Conservation (phyloP, 2,329 filamentous ascomycete species). For the Hypomyces rosellus region DNA sequence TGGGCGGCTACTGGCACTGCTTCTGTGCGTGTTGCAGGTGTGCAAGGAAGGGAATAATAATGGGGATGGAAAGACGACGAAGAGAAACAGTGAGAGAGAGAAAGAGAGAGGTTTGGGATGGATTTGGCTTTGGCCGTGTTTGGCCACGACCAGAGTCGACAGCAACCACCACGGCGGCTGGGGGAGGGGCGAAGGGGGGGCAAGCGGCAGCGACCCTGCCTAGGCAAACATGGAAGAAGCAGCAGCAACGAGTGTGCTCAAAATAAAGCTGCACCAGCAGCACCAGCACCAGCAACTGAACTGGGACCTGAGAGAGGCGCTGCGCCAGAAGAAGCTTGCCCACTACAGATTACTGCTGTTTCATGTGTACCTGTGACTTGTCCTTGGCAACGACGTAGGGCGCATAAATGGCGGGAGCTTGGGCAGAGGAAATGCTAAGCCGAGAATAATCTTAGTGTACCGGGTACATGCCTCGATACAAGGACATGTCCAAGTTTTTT, state of each 20-base stretch:
- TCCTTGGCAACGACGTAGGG: neutral
- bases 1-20: conserved; percentile 5
- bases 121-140: neutral
- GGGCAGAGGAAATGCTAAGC: neutral
- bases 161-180: conserved; percentile 8
- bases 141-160: conserved; percentile 3
- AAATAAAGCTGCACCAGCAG: too few relatives aligned
- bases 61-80: conserved; percentile 8
- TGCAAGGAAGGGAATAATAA: conserved; percentile 7
- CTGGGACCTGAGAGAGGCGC: neutral
- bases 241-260: too few relatives aligned
- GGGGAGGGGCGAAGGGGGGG: neutral
- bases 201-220: neutral
- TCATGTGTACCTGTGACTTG: neutral
- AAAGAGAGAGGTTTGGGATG: neutral
- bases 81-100: too few relatives aligned
- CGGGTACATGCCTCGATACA: too few relatives aligned
- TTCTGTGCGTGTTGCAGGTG: neutral
- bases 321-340: neutral
- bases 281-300: neutral
- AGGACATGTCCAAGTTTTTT: too few relatives aligned
- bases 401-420: neutral
- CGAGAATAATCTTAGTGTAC: too few relatives aligned
- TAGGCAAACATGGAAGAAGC: too few relatives aligned
- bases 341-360: neutral